phyloP scores from a whole-genome alignment of 352 stramenopile genomes.

The Porosira glacialis region DNA sequence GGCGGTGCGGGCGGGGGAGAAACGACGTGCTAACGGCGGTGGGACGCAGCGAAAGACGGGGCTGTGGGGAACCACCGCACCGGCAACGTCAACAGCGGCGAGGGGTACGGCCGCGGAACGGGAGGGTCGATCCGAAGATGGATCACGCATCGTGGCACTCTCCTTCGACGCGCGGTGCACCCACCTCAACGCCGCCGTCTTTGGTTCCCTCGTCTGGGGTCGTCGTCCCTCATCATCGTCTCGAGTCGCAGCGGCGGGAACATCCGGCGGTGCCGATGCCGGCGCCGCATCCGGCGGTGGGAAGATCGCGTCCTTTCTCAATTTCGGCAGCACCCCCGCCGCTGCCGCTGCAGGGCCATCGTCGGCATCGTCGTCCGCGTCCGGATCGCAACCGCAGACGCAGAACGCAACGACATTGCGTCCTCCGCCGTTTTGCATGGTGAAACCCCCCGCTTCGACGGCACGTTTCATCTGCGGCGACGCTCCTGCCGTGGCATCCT shows the following conservation, averaged over 20 bases:
- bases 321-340: constrained; percentile 13
- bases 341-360: not conserved
- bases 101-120: too few relatives aligned
- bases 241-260: not conserved
- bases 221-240: too few relatives aligned
- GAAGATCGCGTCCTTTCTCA: constrained; percentile 2
- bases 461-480: constrained; percentile 48
- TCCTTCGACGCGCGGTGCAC: constrained; percentile 65
- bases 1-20: too few relatives aligned
- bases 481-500: constrained; percentile 32
- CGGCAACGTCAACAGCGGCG: too few relatives aligned
- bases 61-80: too few relatives aligned
- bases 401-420: constrained; percentile 4
- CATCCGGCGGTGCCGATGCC: too few relatives aligned
- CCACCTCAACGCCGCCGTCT: constrained; percentile 61
- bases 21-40: constrained; percentile 2
- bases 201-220: constrained; percentile 56
- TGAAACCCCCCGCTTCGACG: constrained; percentile 34
- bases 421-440: constrained; percentile 23
- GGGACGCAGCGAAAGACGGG: constrained; percentile 3
- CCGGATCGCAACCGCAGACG: too few relatives aligned
- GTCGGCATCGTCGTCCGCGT: too few relatives aligned
- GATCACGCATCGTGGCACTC: constrained; percentile 71
- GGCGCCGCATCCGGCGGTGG: not conserved
- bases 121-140: too few relatives aligned